Evolutionary conservation across 2,329 filamentous ascomycete species (phyloP).

Genomic region (Stachybotrys elegans): DNA sequence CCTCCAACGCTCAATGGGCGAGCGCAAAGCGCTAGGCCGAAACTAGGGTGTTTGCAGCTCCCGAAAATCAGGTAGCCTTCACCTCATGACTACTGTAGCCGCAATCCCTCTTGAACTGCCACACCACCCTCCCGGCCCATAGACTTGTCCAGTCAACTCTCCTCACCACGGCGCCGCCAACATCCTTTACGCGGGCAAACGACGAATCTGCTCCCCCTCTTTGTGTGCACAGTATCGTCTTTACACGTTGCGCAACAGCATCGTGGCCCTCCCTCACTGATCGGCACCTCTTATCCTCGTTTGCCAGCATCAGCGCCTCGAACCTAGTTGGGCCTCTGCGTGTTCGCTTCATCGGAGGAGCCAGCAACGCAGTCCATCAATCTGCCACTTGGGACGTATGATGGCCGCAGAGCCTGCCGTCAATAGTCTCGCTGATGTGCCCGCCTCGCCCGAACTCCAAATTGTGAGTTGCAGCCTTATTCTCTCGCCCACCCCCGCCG

Average conservation of each 20-base stretch:
- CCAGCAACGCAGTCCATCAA: constrained; percentile 21
- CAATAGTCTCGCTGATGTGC: constrained; percentile 48
- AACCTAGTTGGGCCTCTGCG: too few species aligned
- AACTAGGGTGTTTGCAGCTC: constrained; percentile 24
- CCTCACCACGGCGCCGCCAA: neutral
- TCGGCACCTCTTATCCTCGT: too few species aligned
- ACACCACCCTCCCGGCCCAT: constrained; percentile 3
- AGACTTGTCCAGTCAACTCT: neutral
- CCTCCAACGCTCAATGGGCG: too few species aligned
- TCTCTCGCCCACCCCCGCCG: neutral
- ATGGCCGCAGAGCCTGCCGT: constrained; percentile 59
- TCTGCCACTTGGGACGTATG: constrained; percentile 48
- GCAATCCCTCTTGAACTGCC: constrained; percentile 19
- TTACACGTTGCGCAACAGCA: too few species aligned
- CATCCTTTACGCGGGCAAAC: neutral
- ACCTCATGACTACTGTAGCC: constrained; percentile 21
- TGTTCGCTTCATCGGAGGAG: constrained; percentile 17
- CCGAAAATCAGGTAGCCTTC: constrained; percentile 21
- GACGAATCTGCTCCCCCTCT: neutral
- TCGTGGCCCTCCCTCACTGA: too few species aligned
- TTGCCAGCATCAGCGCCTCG: too few species aligned
- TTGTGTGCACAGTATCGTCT: neutral
- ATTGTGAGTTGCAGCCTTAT: constrained; percentile 31
- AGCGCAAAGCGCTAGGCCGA: constrained; percentile 32
- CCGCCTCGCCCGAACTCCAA: constrained; percentile 37